Evolutionary conservation across 257 asterid genomes (phyloP).

Genomic region (Ocimum tenuiflorum): DNA sequence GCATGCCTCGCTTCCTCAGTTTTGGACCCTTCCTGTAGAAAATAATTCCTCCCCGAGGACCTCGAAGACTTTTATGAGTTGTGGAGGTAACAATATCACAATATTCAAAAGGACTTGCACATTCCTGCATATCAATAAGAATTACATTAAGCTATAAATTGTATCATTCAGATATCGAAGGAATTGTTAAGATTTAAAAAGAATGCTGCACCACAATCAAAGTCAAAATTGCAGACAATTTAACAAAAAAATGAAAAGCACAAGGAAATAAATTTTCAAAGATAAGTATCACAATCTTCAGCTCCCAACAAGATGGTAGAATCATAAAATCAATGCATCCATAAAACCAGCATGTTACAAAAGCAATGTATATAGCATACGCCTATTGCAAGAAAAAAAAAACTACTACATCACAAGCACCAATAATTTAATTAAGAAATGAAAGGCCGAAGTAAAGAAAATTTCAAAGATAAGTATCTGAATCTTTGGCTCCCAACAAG

Average conservation of each 20-base stretch:
- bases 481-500: too few relatives aligned
- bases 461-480: too few relatives aligned
- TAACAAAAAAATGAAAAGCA: not conserved
- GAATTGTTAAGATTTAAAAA: not conserved
- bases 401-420: too few relatives aligned
- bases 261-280: not conserved
- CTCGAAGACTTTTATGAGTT: conserved; percentile 94
- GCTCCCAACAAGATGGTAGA: not conserved
- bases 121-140: conserved; percentile 50
- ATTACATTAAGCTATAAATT: conserved; percentile 11
- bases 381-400: not conserved
- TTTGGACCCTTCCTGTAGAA: conserved; percentile 81
- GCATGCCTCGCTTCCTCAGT: conserved; percentile 59
- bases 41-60: conserved; percentile 92
- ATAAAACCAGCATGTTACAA: not conserved
- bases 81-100: conserved; percentile 93
- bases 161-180: not conserved
- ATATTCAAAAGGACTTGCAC: conserved; percentile 71
- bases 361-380: not conserved
- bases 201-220: not conserved
- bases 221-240: not conserved
- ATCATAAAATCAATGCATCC: not conserved
- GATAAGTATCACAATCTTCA: not conserved
- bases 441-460: too few relatives aligned
- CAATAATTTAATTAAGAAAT: too few relatives aligned